Evolutionary conservation across 148 eudicot genomes (phyloP), one percentile per base, ranked within the genome.

Genomic region (Spergularia marina): DNA sequence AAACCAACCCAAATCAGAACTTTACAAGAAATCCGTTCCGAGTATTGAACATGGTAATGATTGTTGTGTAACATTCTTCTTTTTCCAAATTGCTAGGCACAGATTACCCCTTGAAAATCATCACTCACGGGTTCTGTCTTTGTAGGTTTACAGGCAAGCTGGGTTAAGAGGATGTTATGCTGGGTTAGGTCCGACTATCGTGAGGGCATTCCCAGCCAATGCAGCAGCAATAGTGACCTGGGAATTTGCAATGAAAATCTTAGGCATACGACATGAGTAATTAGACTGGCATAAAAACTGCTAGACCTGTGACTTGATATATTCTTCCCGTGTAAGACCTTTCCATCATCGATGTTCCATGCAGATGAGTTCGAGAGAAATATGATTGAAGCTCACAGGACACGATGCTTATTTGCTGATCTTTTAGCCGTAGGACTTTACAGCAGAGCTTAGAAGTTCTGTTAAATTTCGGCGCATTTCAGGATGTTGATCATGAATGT

Each of bases 141-240:
- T 79, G 75, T 80, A 87, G 97, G 90, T 89, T 20, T 87, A 90
- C 86, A 64, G 73, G 76, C 89, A 88, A 75, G 86, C 93, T 49
- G 98, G 98, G 68, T 34, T 94, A 68, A 84, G 86, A 84, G 97
- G 97, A 72, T 94, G 97, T 77, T 94, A 94, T 73, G 83, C 97
- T 18, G 97, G 98, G 51, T 85, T 94, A 80, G 93, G 98, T 72
- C 98, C 98, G 67, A 94, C 98, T 44, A 52, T 89, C 52, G 76
- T 81, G 11, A 86, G 98, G 76, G 96, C 95, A 47, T 91, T 94
- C 82, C 97, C 98, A 76, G 98, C 98, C 68, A 94, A 94, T 85
- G 98, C 98, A 18, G 97, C 93, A 59, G 95, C 98, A 64, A 94
- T 94, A 51, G 98, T 91, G 65, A 79, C 96, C 73, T 94, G 91